These are phyloP conservation scores for Solanum pinnatisectum DNA, from an alignment of 257 asterid species.

Conservation along the genomic window DNA sequence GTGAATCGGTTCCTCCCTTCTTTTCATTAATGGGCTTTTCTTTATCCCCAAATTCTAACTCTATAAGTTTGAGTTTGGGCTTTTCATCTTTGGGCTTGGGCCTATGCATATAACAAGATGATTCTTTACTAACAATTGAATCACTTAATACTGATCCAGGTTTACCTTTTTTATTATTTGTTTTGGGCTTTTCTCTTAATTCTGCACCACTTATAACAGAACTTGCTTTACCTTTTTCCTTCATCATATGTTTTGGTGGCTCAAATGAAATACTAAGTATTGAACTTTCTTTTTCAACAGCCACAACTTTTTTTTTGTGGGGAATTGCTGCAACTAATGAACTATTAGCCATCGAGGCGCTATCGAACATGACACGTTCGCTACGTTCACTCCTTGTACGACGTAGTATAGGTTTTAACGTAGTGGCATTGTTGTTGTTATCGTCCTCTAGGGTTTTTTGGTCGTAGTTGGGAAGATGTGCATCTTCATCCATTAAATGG, in stretches of 20 bases:
- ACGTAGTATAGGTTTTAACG: constrained; percentile 27
- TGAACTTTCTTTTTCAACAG: constrained; percentile 34
- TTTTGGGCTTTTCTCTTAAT: constrained; percentile 29
- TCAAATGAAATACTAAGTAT: constrained; percentile 49
- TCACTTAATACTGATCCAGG: constrained; percentile 53
- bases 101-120: constrained; percentile 6
- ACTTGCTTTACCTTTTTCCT: constrained; percentile 53
- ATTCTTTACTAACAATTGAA: constrained; percentile 44
- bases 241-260: constrained; percentile 16
- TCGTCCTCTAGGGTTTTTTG: background rate
- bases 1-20: background rate
- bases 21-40: background rate
- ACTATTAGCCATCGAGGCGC: constrained; percentile 20
- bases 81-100: background rate
- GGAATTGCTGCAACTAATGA: constrained; percentile 28
- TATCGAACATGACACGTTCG: constrained; percentile 30
- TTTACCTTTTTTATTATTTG: constrained; percentile 23
- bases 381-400: constrained; percentile 65
- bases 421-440: background rate
- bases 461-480: background rate
- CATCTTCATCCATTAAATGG: constrained; percentile 31
- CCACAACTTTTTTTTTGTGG: background rate
- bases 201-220: constrained; percentile 70
- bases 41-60: background rate
- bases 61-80: background rate